Conservation (phyloP, 139 green algal species). For the Asterochloris sp. region DNA sequence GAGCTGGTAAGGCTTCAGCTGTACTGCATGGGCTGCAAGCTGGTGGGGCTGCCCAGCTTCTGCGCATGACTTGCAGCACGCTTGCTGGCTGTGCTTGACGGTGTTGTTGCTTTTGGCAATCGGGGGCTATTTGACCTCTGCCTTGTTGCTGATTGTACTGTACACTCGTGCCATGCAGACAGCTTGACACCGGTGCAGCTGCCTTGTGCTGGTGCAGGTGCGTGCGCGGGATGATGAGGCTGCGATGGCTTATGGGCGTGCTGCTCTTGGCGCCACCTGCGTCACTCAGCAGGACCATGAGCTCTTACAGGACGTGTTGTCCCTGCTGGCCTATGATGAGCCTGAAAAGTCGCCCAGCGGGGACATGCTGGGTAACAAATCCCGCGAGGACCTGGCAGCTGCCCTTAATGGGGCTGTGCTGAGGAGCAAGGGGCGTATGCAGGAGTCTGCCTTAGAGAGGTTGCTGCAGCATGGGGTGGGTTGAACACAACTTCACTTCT, state of each 20-base stretch:
- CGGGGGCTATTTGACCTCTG: neutral
- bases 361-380: constrained; percentile 42
- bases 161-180: neutral
- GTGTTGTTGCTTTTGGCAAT: neutral
- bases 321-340: constrained; percentile 69
- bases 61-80: neutral
- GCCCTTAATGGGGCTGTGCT: constrained; percentile 52
- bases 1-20: constrained; percentile 43
- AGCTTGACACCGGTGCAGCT: neutral
- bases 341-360: constrained; percentile 48
- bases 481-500: neutral
- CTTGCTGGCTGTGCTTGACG: neutral
- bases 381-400: constrained; percentile 44
- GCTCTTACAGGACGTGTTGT: constrained; percentile 47
- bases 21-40: neutral
- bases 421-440: constrained; percentile 23
- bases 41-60: too few species aligned
- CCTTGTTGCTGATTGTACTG: too few species aligned
- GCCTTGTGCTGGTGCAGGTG: constrained; percentile 24
- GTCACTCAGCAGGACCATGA: constrained; percentile 24
- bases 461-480: constrained; percentile 33
- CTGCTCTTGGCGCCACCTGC: constrained; percentile 20
- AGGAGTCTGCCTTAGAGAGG: constrained; percentile 34
- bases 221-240: constrained; percentile 37
- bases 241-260: constrained; percentile 47